A percentile compares a stretch with the other conserved stretches of the same genome.
Evolutionary conservation across 2,329 filamentous ascomycete species (phyloP).

Genomic region (Apiospora sp.): DNA sequence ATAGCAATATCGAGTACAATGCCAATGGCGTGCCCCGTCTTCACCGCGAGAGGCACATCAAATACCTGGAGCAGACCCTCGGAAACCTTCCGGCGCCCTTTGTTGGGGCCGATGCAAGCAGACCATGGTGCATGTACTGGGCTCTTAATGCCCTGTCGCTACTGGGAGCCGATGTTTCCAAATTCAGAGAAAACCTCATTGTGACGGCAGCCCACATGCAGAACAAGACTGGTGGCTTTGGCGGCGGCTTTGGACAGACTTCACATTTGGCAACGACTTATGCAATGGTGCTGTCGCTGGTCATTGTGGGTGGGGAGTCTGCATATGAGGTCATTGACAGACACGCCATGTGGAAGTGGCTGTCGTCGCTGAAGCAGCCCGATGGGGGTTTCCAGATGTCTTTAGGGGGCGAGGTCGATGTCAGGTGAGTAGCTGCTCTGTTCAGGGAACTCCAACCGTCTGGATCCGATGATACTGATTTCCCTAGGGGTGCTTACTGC

Average conservation of each 20-base stretch:
- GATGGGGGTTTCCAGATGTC: slow-evolving; percentile 92
- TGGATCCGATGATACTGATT: slow-evolving; percentile 24
- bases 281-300: slow-evolving; percentile 80
- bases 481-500: slow-evolving; percentile 83
- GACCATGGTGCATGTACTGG: slow-evolving; percentile 97
- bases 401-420: slow-evolving; percentile 88
- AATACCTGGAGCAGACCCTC: slow-evolving; percentile 68
- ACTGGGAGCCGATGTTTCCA: slow-evolving; percentile 75
- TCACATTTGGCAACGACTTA: slow-evolving; percentile 92
- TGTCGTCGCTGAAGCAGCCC: slow-evolving; percentile 84
- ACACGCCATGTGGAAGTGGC: slow-evolving; percentile 87
- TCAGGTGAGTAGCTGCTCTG: slow-evolving; percentile 66
- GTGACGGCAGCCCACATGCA: slow-evolving; percentile 83
- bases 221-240: slow-evolving; percentile 85
- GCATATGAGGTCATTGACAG: slow-evolving; percentile 81
- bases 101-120: slow-evolving; percentile 80
- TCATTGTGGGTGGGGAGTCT: slow-evolving; percentile 78
- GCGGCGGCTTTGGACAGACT: slow-evolving; percentile 89
- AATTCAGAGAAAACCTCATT: slow-evolving; percentile 74
- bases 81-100: slow-evolving; percentile 73
- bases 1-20: slow-evolving; percentile 65
- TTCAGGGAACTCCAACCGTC: slow-evolving; percentile 27
- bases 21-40: slow-evolving; percentile 77
- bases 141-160: slow-evolving; percentile 77
- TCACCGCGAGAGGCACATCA: slow-evolving; percentile 67